These are phyloP conservation scores for Pichia sporocuriosa DNA, from an alignment of 805 yeast species.

Conservation along the genomic window DNA sequence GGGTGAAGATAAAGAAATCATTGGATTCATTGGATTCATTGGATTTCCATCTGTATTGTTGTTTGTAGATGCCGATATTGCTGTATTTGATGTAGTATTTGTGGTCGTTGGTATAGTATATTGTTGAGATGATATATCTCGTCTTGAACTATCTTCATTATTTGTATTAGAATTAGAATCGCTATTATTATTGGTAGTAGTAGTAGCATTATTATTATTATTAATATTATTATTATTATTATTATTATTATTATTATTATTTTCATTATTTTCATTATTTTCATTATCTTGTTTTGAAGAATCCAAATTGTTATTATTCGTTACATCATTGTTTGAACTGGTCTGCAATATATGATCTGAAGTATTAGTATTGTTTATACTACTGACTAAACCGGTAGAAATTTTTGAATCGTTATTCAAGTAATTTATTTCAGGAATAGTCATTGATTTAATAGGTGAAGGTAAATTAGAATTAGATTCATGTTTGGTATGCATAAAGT, in stretches of 20 bases:
- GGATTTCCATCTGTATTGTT: neutral
- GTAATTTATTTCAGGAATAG: constrained; percentile 14
- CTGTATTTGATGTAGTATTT: neutral
- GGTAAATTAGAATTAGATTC: constrained; percentile 7
- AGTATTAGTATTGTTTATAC: constrained; percentile 18
- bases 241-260: neutral
- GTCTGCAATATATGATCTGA: constrained; percentile 8
- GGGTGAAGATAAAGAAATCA: constrained; percentile 14
- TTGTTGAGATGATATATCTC: too few relatives aligned
- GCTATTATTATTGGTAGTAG: neutral
- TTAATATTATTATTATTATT: neutral
- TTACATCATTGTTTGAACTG: too few relatives aligned
- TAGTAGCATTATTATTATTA: neutral
- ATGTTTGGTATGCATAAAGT: constrained; percentile 18
- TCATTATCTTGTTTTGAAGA: too few relatives aligned
- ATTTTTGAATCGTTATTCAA: constrained; percentile 7
- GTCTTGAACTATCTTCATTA: constrained; percentile 1
- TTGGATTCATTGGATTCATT: neutral
- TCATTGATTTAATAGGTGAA: constrained; percentile 16
- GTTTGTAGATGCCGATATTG: neutral
- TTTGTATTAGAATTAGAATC: neutral
- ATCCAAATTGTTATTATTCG: too few relatives aligned
- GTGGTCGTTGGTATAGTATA: constrained; percentile 1
- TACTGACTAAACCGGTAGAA: constrained; percentile 11
- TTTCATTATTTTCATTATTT: neutral